Evolutionary conservation across 148 eudicot genomes (phyloP), one percentile per base, ranked within the genome.

Genomic region (Hydrangea macrophylla): DNA sequence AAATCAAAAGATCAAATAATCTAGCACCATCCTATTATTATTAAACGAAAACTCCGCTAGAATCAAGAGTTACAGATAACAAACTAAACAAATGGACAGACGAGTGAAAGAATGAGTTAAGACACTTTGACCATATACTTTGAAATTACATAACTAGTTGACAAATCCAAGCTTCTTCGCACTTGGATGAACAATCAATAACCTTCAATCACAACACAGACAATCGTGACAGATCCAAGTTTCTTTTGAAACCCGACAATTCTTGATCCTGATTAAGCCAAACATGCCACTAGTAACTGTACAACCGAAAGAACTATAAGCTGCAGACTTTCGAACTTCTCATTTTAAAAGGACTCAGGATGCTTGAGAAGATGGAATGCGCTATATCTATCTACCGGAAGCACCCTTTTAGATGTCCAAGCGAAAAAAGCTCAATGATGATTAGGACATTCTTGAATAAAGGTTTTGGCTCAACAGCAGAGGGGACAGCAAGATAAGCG

Each of bases 401-500:
- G 58, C 58, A 23, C 37, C n/a, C 13, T 11, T 65, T 50, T 24
- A 51, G 42, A 31, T 65, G 23, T 22, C 24, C 58, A 50, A 32
- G 50, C 55, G 4, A 7, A 26, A 30, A 23, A 17, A 37, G 33
- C 17, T 22, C 22, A 44, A 45, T 12, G 28, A 18, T 3, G 5
- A 6, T 42, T 57, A 5, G 1, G 24, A 1, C 33, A 62, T 54
- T 37, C 26, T 23, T 24, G 24, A 35, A 28, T 13, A 17, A 26
- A 28, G 36, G 50, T 0, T 25, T 51, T 18, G 24, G 54, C 44
- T 74, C 74, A 79, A 35, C 78, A 74, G 64, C 86, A 75, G 30
- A 51, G n/a, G 1, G 64, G 62, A 32, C 74, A 75, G 48, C 78
- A 77, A 24, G 66, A 58, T 62, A 69, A 75, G 58, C 80, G 75